These are phyloP conservation scores for Microdochium bolleyi DNA, from an alignment of 2,329 filamentous ascomycete species.

Conservation along the genomic window DNA sequence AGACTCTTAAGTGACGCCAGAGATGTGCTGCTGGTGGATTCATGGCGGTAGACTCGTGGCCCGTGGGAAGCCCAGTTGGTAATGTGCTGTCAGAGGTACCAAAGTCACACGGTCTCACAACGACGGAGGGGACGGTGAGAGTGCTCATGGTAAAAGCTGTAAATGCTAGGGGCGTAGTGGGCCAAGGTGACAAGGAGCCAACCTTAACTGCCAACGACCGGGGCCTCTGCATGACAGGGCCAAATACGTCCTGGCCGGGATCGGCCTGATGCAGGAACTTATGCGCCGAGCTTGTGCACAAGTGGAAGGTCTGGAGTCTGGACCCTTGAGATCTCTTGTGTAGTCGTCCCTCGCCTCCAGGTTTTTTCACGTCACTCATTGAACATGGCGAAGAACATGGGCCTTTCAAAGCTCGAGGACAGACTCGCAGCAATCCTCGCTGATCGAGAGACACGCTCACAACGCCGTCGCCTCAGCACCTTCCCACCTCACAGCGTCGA, in stretches of 20 bases:
- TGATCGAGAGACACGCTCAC: conserved; percentile 12
- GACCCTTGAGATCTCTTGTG: background rate
- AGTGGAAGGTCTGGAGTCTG: background rate
- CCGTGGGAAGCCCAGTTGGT: background rate
- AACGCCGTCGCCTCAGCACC: conserved; percentile 34
- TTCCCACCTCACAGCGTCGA: conserved; percentile 63
- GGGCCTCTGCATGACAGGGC: background rate
- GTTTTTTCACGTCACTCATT: background rate
- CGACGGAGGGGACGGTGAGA: background rate
- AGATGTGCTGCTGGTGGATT: conserved; percentile 50
- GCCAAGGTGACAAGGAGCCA: background rate
- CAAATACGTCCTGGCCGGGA: background rate
- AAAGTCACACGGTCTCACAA: background rate
- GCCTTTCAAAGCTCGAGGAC: conserved; percentile 7
- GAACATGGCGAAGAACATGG: background rate
- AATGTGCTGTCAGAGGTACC: background rate
- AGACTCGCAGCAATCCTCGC: conserved; percentile 11
- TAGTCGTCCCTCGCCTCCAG: background rate
- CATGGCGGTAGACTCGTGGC: conserved; percentile 17
- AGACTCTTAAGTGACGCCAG: conserved; percentile 59
- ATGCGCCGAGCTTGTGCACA: background rate
- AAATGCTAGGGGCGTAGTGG: background rate
- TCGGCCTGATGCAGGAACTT: background rate
- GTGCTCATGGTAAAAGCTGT: background rate
- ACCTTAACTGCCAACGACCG: background rate